Base-by-base conservation (phyloP, 169 alveolate genomes). In the Neospora caninum region DNA sequence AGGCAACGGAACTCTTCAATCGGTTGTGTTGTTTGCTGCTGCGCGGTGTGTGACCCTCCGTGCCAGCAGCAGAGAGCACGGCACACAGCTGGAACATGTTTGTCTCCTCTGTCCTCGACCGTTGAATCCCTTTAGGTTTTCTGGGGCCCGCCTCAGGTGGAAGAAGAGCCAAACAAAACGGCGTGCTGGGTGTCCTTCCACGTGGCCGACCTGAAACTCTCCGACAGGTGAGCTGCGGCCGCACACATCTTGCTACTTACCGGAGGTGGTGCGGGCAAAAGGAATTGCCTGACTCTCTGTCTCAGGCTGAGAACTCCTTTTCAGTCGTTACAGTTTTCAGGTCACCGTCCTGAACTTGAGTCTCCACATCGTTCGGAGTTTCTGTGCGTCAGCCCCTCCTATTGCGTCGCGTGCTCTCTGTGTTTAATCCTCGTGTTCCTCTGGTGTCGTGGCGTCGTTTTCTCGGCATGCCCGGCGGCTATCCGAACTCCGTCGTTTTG, bases 81-180 rank as follows among this genome's bases (percentile, higher is more conserved):
- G n/a, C n/a, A n/a, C n/a, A n/a, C n/a, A n/a, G n/a, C n/a, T n/a
- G n/a, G n/a, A n/a, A n/a, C 58, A 49, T 49, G 58, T 4, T 49
- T 49, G 4, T 49, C 22, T 49, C 13, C 22, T 13, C 22, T 13
- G 58, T 49, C 22, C 58, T 49, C 58, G 13, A 7, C 22, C 58
- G 4, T 49, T 13, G 58, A 49, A 49, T 13, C 58, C 13, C 13
- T 13, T 49, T 67, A 82, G 89, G 89, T 82, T 27, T 82, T 38
- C 69, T 82, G 89, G 89, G 89, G 89, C 18, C 89, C 89, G 1
- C 89, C 89, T 4, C 89, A 82, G 25, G 89, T 82, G 64, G 89
- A 82, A 41, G 89, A 82, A 67, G 89, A 82, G 89, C 89, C 89
- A 6, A 38, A 43, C 64, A 38, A 82, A 20, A 41, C 69, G 6